phyloP scores from a whole-genome alignment of 805 yeast genomes.

The Barnettozyma wickerhamii region DNA sequence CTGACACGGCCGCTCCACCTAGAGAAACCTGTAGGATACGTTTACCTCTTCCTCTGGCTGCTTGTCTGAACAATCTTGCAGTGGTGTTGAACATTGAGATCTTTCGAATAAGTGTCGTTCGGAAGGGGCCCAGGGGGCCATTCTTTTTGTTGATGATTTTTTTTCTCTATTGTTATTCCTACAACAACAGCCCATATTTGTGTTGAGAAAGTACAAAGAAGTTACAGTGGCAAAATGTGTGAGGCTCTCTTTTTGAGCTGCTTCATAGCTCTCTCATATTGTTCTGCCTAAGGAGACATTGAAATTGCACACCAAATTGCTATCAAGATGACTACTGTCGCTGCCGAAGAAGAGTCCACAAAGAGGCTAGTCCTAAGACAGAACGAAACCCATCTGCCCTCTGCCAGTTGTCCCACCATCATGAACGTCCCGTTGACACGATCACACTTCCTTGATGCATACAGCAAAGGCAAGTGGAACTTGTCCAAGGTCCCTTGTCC shows the following conservation, averaged over 20 bases:
- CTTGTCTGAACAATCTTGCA: neutral
- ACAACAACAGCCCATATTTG: too few species aligned
- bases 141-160: too few species aligned
- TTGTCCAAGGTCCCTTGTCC: conserved; percentile 55
- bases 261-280: too few species aligned
- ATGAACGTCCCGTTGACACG: conserved; percentile 38
- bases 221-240: too few species aligned
- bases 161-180: too few species aligned
- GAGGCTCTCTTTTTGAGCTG: too few species aligned
- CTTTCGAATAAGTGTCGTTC: too few species aligned
- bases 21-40: neutral
- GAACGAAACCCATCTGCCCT: conserved; percentile 14
- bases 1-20: neutral
- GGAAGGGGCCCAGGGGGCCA: too few species aligned
- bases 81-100: too few species aligned
- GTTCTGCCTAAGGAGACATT: too few species aligned
- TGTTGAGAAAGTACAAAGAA: too few species aligned
- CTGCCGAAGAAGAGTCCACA: neutral
- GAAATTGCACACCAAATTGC: neutral
- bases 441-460: conserved; percentile 52
- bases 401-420: conserved; percentile 5
- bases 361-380: conserved; percentile 2
- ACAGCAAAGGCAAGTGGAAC: conserved; percentile 53
- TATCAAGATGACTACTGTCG: neutral
- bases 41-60: neutral